Base-by-base conservation (phyloP, 805 yeast species). In the Clavispora phyllophila region DNA sequence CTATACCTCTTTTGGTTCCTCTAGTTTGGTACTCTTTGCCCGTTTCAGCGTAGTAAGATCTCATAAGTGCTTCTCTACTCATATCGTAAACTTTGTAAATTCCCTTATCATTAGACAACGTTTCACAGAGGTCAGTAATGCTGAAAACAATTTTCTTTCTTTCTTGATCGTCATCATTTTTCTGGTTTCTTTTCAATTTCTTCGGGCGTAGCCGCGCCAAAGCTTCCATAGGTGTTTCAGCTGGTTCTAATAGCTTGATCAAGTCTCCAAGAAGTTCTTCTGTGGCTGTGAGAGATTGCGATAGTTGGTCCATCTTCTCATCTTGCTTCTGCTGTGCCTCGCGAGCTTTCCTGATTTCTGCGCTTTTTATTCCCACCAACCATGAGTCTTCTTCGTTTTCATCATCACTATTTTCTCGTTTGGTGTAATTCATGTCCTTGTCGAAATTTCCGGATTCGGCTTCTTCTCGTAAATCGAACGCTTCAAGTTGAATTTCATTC, bases 381-480 rank as follows among this genome's bases (percentile, higher is more conserved):
- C 55, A 51, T 13, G 49, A 59, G 8, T 53, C 55, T 6, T 52
- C 58, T 5, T 57, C 63, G 9, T 61, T 62, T 18, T 57, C 57
- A 5, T 57, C 70, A 12, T 54, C 55, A 9, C 49, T 45, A 3
- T 65, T 64, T 3, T 68, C 70, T 13, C 62, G 60, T 20, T 73
- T 62, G 15, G 79, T 62, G 50, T 66, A 83, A 50, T 79, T 81
- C 1, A 88, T 87, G 31, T 74, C 76, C 29, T 62, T 68, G 50
- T 82, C 88, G 54, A 81, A 80, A 3, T 58, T 58, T 2, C 89
- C 91, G 36, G 75, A 78, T 41, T 72, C 72, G 34, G 66, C 59
- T 51, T 85, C 91, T 15, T 75, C 66, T 19, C 71, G 60, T 35
- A 85, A 58, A 55, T 78, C 73, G 60, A 85, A 85, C 0, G 85